Evolutionary conservation across 331 rosid species (phyloP), one percentile per base, ranked within the genome.

Genomic region (Prunus yedoensis): DNA sequence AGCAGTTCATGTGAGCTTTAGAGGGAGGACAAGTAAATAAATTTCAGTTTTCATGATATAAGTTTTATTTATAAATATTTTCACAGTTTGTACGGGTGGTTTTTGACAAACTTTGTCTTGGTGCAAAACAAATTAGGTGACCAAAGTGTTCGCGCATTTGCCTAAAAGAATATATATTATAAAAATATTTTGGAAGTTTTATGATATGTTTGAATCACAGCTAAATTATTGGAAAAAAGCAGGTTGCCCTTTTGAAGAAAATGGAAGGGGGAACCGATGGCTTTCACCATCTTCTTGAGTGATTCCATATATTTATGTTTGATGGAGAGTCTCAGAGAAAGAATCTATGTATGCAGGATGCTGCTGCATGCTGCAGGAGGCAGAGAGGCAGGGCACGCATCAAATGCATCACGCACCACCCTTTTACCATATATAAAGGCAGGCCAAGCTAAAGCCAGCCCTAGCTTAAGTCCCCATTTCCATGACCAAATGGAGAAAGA

Each of bases 291-390:
- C 54, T 71, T 67, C 68, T 71, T 56, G 77, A 70, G 81, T 74
- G 75, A 66, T 80, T 77, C 79, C 78, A 63, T 83, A n/a, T n/a
- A 20, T 81, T 78, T 66, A 81, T 85, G 82, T 78, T 79, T 71
- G 75, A 17, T 35, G 67, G 18, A 54, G 68, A 71, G 76, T 63
- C 54, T 23, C 56, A 72, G 32, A 14, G 64, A 27, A 4, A 21
- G 66, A 66, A 35, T 82, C 80, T 77, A 77, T 82, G 30, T 68
- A 60, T 45, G 46, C 41, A n/a, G 21, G 20, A 35, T 51, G 30
- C 30, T 8, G 46, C 67, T 21, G 64, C 68, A 59, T 35, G 15
- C 49, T 20, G 66, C 27, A 53, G 60, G 25, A 8, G 23, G 65
- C 18, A 62, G 66, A 56, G 9, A 63, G 13, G 68, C 70, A 41